Evolutionary conservation across 345 rosid genomes (phyloP), one percentile per base, ranked within the genome.

Genomic region (Lepidium didymum): DNA sequence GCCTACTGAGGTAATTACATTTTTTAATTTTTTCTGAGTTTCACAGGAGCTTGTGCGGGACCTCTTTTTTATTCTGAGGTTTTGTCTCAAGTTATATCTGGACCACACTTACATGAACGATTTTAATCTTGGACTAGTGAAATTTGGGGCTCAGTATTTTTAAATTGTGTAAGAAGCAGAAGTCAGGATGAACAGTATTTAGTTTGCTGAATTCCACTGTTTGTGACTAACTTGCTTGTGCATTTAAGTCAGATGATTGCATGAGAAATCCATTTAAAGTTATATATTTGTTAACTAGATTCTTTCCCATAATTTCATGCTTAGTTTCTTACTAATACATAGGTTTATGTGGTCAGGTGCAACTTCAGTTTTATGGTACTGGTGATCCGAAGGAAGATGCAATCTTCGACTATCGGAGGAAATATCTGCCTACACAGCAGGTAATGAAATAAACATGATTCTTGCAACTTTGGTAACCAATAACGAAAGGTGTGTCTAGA

Each of bases 401-500:
- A 13, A 90, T 90, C 74, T 93, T 93, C 72, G 90, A 93, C 77
- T 93, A 88, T 63, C 81, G 94, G 50, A 88, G 94, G 77, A 90
- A 93, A 78, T 93, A 93, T 86, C 88, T 93, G 70, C 98, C 97
- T 42, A 90, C 98, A 34, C 91, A 85, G 57, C 95, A 93, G 98
- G 98, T 93, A 78, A 53, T 36, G 59, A 38, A 40, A 65, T 25
- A 54, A 49, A 38, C 8, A 54, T 21, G 38, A 13, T 68, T 62
- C 43, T 47, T 55, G 60, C 52, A 44, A 52, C 56, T 77, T 40
- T 62, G 49, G 46, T 60, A 21, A 40, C 49, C 27, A 34, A 29
- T 57, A 8, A 23, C 37, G 45, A 62, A 47, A 46, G 18, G 9
- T 31, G 49, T 35, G 10, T 49, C 64, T 54, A 34, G 42, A 37